Base-by-base conservation (phyloP, 31 red algal genomes). In the Odonthalia washingtoniensis region DNA sequence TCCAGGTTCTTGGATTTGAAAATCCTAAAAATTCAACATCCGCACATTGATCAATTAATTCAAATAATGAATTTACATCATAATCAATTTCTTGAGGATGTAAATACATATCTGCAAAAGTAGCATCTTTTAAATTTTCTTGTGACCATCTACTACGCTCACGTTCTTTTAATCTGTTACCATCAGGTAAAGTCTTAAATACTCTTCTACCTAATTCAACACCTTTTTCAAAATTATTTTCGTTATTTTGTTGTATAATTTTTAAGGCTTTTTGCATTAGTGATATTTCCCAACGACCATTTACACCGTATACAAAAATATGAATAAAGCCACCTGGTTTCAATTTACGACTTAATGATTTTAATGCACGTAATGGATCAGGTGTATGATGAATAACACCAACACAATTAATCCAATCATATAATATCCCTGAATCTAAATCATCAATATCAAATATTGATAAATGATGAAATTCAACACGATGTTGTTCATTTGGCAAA, bases 71-170 rank as follows among this genome's bases (percentile, higher is more conserved):
- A n/a, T n/a, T n/a, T n/a, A n/a, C n/a, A n/a, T n/a, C n/a, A 64
- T 94, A 98, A 63, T 98, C 96, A 57, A 90, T 68, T 73, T 98
- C 96, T 70, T 91, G 90, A 41, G 96, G 96, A 89, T 98, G 96
- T 57, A 98, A 74, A 69, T 98, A 98, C 96, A 98, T 98, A 78
- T 98, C 96, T 5, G 96, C 93, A 94, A 98, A 98, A 5, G 96
- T 98, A 24, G 96, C 93, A 76, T 98, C 96, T 63, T 85, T 87
- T 80, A 49, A 68, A 72, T 98, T 98, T 21, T 98, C 96, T 65
- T 88, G 84, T 36, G 96, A 78, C 96, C 96, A 98, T 28, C 96
- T 80, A 43, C 78, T 43, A 31, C 79, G 68, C 73, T 98, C 96
- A 5, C 96, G 87, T 32, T 38, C 64, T 38, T 85, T 83, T 24